Evolutionary conservation across 164 flowering plant species (phyloP).

Genomic region (Houttuynia cordata): DNA sequence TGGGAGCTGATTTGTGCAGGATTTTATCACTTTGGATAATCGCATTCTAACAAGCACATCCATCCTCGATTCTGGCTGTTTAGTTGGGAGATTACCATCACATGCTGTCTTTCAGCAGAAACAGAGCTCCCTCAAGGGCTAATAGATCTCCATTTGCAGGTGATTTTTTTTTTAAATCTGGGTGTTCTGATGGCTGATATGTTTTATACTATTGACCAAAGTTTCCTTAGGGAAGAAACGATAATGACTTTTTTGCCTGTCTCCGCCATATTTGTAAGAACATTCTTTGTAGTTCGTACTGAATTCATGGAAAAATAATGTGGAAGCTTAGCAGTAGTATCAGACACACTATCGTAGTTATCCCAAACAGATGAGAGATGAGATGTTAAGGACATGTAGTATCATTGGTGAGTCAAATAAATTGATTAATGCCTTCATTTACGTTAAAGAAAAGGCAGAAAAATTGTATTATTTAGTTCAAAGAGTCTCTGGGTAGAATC

Average conservation of each 20-base stretch:
- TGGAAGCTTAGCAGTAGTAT: too few species aligned
- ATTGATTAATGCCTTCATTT: background rate
- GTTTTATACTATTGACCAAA: background rate
- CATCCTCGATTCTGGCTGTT: background rate
- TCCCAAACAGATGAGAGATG: background rate
- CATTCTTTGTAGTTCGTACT: background rate
- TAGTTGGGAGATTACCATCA: slow-evolving; percentile 3
- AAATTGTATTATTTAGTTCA: too few species aligned
- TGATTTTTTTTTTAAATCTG: too few species aligned
- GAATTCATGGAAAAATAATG: background rate
- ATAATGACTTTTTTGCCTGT: too few species aligned
- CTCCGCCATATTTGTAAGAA: too few species aligned
- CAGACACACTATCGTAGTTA: background rate
- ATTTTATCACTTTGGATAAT: too few species aligned
- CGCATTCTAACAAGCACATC: background rate
- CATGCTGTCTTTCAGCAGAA: slow-evolving; percentile 19
- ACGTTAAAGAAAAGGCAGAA: background rate
- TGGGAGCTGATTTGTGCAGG: too few species aligned
- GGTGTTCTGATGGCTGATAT: too few species aligned
- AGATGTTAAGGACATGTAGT: background rate
- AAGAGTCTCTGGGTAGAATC: too few species aligned
- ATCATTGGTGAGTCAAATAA: background rate
- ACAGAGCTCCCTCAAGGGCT: slow-evolving; percentile 19
- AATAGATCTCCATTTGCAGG: slow-evolving; percentile 23
- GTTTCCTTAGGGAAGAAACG: too few species aligned